Evolutionary conservation across 768 basidiomycete species (phyloP), one percentile per base, ranked within the genome.

Genomic region (Mycena indigotica): DNA sequence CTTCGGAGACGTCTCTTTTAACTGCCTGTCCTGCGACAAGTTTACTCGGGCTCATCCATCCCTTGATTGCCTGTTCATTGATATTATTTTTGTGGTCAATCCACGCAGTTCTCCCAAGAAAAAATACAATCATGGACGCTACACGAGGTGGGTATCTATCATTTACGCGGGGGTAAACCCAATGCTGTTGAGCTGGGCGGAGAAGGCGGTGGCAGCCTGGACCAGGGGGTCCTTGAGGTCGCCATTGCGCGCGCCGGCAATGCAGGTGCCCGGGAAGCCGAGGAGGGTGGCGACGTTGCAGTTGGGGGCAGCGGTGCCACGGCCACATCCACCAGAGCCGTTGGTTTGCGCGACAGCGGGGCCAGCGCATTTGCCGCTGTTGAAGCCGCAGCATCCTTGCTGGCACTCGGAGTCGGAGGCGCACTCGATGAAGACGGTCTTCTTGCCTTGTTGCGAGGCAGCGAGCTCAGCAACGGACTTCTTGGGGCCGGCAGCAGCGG

Each of bases 301-400:
- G 64, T 68, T 68, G 49, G 67, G 63, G 21, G 53, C 19, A 13
- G 65, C 41, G 61, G 58, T 57, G 32, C 67, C 67, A 55, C 57
- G 56, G 26, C 67, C 67, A 55, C 67, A 68, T 30, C 67, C 67
- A 21, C 67, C 67, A 30, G 45, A 44, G 53, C 66, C 66, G 50
- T 65, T 61, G 46, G 57, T 53, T 56, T 66, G 67, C 4, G 67
- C 65, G 57, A 68, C 64, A 57, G 41, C 60, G 28, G 67, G 53
- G 40, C 67, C 67, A 6, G 67, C 67, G 57, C 67, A 68, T 61
- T 66, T 66, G 55, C 67, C 67, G 28, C 44, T 55, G 25, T 52
- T 53, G 63, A 68, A 68, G 28, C 61, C 67, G 39, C 67, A 68
- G 67, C 67, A 68, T 35, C 63, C 63, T n/a, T 60, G 61, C 41